Percentiles rank a stretch among this genome's conserved stretches.
These are phyloP conservation scores for Spatholobus suberectus DNA, from an alignment of 306 rosid genomes.

Conservation along the genomic window DNA sequence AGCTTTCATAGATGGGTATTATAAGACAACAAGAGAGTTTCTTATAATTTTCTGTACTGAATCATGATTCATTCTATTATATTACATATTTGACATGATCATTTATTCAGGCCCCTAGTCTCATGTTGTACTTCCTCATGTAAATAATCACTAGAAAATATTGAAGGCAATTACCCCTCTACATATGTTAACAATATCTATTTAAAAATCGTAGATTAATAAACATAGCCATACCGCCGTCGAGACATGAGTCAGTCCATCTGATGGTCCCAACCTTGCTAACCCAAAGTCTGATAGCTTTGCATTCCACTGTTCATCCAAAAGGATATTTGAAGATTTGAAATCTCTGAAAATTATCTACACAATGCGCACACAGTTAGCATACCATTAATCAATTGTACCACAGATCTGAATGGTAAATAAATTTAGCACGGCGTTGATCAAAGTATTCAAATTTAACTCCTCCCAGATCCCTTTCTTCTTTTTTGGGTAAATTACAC, in stretches of 20 bases:
- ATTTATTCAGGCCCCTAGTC: slow-evolving; percentile 13
- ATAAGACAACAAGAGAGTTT: not conserved
- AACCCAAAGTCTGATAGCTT: slow-evolving; percentile 97
- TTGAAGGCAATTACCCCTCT: slow-evolving; percentile 7
- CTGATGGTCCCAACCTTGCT: slow-evolving; percentile 95
- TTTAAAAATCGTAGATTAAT: slow-evolving; percentile 20
- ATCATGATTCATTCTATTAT: slow-evolving; percentile 1
- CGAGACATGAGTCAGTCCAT: slow-evolving; percentile 95
- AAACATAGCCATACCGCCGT: slow-evolving; percentile 77
- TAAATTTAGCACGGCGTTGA: not conserved
- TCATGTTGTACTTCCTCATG: not conserved
- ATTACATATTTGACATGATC: slow-evolving; percentile 28
- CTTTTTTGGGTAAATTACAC: not conserved
- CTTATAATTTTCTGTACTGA: slow-evolving; percentile 28
- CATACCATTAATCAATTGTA: slow-evolving; percentile 31
- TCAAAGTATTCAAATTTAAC: slow-evolving; percentile 25
- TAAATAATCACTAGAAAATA: slow-evolving; percentile 15
- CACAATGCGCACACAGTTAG: slow-evolving; percentile 23
- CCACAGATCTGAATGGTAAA: not conserved
- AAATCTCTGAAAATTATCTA: slow-evolving; percentile 98
- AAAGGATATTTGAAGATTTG: slow-evolving; percentile 94
- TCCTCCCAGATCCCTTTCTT: not conserved
- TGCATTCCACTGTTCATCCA: slow-evolving; percentile 95
- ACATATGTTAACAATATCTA: slow-evolving; percentile 6
- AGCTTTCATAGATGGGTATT: slow-evolving; percentile 20